These are phyloP conservation scores for Astragalus glycyphyllos DNA, from an alignment of 306 rosid species.

Conservation along the genomic window DNA sequence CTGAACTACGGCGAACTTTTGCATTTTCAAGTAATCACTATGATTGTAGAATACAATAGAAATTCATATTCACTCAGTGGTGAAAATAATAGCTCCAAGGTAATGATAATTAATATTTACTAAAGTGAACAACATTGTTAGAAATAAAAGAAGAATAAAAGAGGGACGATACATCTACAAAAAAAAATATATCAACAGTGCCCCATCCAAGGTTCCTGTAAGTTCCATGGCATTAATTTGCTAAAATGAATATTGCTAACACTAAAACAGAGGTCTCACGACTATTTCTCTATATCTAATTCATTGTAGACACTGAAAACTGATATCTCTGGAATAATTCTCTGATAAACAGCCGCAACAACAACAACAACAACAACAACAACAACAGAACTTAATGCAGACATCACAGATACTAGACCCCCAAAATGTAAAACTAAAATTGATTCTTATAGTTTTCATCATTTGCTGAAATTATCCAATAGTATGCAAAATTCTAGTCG, in stretches of 20 bases:
- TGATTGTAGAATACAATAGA: background rate
- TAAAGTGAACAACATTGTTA: background rate
- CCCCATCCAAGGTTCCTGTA: slow-evolving; percentile 1
- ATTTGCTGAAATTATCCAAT: slow-evolving; percentile 7
- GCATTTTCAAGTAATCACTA: slow-evolving; percentile 2
- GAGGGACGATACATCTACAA: background rate
- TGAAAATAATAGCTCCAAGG: background rate
- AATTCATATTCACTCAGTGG: background rate
- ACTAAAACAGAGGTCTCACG: background rate
- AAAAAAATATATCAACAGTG: background rate
- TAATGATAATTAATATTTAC: background rate
- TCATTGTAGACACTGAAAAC: too few species aligned
- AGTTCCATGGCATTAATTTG: background rate
- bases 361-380: background rate
- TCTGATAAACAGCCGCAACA: too few species aligned
- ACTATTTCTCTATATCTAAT: background rate
- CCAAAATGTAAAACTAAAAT: slow-evolving; percentile 1
- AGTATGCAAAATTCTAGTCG: background rate
- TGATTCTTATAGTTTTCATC: slow-evolving; percentile 21
- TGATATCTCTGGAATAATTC: too few species aligned
- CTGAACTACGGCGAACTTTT: background rate
- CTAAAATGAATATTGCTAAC: background rate
- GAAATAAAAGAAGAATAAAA: background rate
- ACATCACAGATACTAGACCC: background rate
- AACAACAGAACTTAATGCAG: background rate